Evolutionary conservation across 352 stramenopile species (phyloP), one percentile per base, ranked within the genome.

Genomic region (Phytopythium litorale): DNA sequence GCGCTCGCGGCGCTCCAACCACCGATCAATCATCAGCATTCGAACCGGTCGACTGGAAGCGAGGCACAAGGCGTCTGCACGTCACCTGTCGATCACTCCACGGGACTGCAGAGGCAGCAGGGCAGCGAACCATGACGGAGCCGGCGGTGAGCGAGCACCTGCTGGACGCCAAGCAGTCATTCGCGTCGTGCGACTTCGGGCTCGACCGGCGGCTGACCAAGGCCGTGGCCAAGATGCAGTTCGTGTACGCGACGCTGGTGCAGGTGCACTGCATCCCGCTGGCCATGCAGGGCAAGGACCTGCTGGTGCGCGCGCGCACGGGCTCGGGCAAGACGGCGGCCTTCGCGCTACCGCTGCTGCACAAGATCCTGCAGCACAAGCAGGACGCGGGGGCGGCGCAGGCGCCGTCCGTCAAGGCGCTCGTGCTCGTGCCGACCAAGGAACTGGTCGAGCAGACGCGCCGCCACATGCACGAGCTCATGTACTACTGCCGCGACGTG

Each of bases 371-470:
- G 56, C 70, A 85, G 65, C 75, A 79, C 57, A 97, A 97, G 64
- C 63, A 87, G 60, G 70, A 92, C 56, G 64, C 76, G 30, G 68
- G 63, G 21, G 60, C 56, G 4, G 58, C 63, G 8, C 62, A 66
- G 33, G 73, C 86, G 43, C 73, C 78, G 11, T 73, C 69, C 0
- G 76, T 93, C 35, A 86, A 87, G 49, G 92, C 86, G 28, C 81
- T 99, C 7, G 90, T 99, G 60, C 81, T 99, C 38, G 96, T 99
- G 58, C 97, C 97, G 7, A 99, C 97, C 9, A 91, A 97, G 64
- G 97, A 99, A 79, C 82, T 99, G 32, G 97, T 98, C 64, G 93
- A 98, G 52, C 98, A 99, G 82, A 97, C 97, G 7, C 78, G 84
- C 18, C 83, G 75, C 64, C 82, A 84, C 56, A 85, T 99, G 63